Percentiles rank a stretch among this genome's conserved stretches.
Evolutionary conservation across 2,329 filamentous ascomycete genomes (phyloP).

Genomic region (Trichoderma lentiforme): DNA sequence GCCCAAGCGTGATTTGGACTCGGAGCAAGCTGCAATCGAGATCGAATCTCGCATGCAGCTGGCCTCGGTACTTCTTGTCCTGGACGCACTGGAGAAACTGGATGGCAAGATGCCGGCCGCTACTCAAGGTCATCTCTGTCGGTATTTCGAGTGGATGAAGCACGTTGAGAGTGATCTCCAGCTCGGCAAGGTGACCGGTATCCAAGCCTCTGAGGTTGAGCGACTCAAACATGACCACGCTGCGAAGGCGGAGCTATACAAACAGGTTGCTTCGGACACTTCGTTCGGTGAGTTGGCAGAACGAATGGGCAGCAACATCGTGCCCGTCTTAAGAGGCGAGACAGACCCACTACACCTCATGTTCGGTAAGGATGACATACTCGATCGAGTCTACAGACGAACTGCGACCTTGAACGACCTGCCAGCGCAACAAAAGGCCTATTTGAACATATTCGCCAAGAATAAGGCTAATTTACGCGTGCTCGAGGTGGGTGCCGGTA

Average conservation of each 20-base stretch:
- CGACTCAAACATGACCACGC: not conserved
- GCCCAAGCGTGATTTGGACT: not conserved
- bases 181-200: not conserved
- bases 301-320: conserved; percentile 11
- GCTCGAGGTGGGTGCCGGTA: conserved; percentile 8
- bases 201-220: not conserved
- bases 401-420: not conserved
- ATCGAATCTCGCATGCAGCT: not conserved
- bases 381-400: conserved; percentile 6
- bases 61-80: not conserved
- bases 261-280: not conserved
- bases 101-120: not conserved
- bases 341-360: conserved; percentile 11
- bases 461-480: conserved; percentile 3
- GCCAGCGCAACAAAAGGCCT: not conserved
- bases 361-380: conserved; percentile 7
- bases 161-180: not conserved
- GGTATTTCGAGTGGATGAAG: not conserved
- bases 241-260: not conserved
- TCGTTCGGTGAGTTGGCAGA: conserved; percentile 5
- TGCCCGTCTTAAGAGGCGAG: conserved; percentile 1
- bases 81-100: not conserved
- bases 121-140: not conserved
- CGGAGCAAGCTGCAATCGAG: not conserved
- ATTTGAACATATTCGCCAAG: conserved; percentile 4